These are phyloP conservation scores for Magnusiomyces tetraspermus DNA, from an alignment of 1,139 yeast genomes.

Conservation along the genomic window DNA sequence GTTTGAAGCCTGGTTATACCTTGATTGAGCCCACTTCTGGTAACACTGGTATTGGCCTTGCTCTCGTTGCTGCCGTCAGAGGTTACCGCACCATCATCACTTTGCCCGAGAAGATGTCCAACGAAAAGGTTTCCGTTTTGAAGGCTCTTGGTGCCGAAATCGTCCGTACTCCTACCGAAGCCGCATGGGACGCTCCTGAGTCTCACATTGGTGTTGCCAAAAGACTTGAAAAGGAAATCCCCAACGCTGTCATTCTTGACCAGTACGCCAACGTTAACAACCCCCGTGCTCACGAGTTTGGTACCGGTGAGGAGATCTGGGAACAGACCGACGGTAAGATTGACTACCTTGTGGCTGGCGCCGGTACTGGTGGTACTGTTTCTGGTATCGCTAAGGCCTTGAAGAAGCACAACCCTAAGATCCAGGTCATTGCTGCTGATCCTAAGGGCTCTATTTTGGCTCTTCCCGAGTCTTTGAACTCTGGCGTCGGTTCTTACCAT, in stretches of 20 bases:
- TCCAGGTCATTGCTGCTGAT: constrained; percentile 70
- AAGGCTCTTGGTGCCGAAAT: constrained; percentile 89
- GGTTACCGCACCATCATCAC: constrained; percentile 86
- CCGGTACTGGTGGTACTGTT: constrained; percentile 65
- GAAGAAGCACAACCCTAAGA: constrained; percentile 57
- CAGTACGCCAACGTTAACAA: constrained; percentile 74
- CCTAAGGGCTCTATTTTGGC: constrained; percentile 85
- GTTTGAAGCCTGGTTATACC: constrained; percentile 77
- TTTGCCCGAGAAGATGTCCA: constrained; percentile 86
- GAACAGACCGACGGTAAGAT: constrained; percentile 67
- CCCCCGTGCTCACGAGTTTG: constrained; percentile 76
- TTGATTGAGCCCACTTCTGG: constrained; percentile 87
- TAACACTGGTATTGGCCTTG: constrained; percentile 69
- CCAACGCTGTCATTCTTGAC: constrained; percentile 76
- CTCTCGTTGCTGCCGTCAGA: constrained; percentile 75
- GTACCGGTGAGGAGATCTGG: constrained; percentile 84
- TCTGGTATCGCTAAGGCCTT: constrained; percentile 69
- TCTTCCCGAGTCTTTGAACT: constrained; percentile 64
- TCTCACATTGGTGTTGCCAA: constrained; percentile 85
- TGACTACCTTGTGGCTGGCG: constrained; percentile 77
- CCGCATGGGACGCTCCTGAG: constrained; percentile 91
- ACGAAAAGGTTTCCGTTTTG: constrained; percentile 79
- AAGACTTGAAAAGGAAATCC: constrained; percentile 73
- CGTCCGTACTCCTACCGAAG: constrained; percentile 86
- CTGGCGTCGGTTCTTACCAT: constrained; percentile 51